phyloP scores from a whole-genome alignment of 2,329 filamentous ascomycete species.

The Tolypocladium paradoxum region DNA sequence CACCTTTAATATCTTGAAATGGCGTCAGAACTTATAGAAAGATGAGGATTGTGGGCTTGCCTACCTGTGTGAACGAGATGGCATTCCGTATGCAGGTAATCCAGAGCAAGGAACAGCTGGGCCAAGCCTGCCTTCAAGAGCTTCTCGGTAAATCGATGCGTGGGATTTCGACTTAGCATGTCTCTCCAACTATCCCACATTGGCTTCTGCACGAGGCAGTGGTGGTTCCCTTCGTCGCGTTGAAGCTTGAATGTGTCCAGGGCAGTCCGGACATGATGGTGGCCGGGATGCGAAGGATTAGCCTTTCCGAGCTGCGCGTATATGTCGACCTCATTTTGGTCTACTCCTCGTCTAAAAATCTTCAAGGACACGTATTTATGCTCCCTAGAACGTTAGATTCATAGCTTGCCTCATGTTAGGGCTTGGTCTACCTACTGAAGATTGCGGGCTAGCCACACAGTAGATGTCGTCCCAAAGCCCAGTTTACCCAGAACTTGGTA shows the following conservation, averaged over 20 bases:
- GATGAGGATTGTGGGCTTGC: no score
- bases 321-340: constrained; percentile 10
- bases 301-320: constrained; percentile 9
- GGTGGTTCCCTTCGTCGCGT: not conserved
- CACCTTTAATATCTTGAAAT: constrained; percentile 26
- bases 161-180: constrained; percentile 22
- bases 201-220: constrained; percentile 23
- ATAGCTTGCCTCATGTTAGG: no score
- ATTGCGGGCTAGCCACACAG: constrained; percentile 13
- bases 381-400: no score
- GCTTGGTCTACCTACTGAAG: constrained; percentile 5
- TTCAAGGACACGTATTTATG: constrained; percentile 8
- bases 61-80: constrained; percentile 32
- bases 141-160: constrained; percentile 21
- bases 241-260: constrained; percentile 15
- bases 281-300: constrained; percentile 17
- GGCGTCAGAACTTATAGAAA: no score
- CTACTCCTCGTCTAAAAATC: constrained; percentile 6
- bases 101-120: constrained; percentile 23
- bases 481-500: constrained; percentile 8
- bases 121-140: constrained; percentile 23
- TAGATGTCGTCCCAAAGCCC: constrained; percentile 12
- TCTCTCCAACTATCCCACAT: constrained; percentile 29
- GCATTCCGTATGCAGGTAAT: constrained; percentile 28
- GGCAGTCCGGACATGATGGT: constrained; percentile 16